Conservation (phyloP, 345 rosid genomes). For the thale cress (Arabidopsis thaliana) region TAIR10.1 NC_003076.8:24944501-24945000, state of each 20-base stretch:
- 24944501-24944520: background rate
- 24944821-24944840: conserved; percentile 1
- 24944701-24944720: background rate
- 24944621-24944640: background rate
- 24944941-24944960: conserved; percentile 23
- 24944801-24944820: background rate
- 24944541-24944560: conserved; percentile 1
- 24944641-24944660: background rate
- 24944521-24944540: background rate
- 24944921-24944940: background rate
- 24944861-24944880: conserved; percentile 7
- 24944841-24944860: background rate
- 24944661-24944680: conserved; percentile 17
- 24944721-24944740: background rate
- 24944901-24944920: background rate
- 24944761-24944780: conserved; percentile 26
- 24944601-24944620: background rate
- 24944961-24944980: conserved; percentile 7
- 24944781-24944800: background rate
- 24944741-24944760: background rate
- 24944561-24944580: background rate
- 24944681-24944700: conserved; percentile 4
- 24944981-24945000: conserved; percentile 6
- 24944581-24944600: too few relatives aligned
- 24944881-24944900: background rate